Evolutionary conservation across 805 yeast species (phyloP), one percentile per base, ranked within the genome.

Genomic region (Blastobotrys attinorum): DNA sequence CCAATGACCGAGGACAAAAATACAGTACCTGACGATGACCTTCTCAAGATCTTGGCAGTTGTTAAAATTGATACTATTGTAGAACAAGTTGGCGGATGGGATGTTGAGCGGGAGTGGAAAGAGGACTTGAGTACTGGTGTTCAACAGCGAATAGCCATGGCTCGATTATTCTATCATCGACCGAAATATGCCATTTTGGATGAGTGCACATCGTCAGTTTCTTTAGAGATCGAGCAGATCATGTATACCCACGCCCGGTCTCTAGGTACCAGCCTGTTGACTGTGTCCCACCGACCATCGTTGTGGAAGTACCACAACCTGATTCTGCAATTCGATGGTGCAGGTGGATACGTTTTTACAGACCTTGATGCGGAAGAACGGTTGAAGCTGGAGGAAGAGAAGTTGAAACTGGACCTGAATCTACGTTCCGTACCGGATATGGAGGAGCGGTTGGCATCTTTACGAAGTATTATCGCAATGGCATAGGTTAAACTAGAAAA

Each of bases 141-240:
- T 20, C 96, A 89, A 62, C 97, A 89, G 61, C 70, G 96, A 54
- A 71, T 89, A 50, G 96, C 96, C 11, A 81, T 90, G 83, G 96
- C 95, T 2, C 74, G 97, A 56, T 71, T 89, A 63, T 89, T 84
- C 59, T 89, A 88, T 59, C 96, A 89, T 62, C 73, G 75, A 55
- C 97, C 97, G 1, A 83, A 79, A 61, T 89, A 88, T 70, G 97
- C 97, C 0, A 95, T 89, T 21, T 69, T 89, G 51, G 97, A 89
- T 65, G 97, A 89, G 67, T 89, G 96, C 63, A 89, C 97, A 0
- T 86, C 96, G 3, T 90, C 95, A 1, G 95, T 89, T 2, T 81
- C 96, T 0, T 85, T 92, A 8, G 84, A 83, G 47, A 81, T 88
- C 77, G 97, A 89, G 60, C 86, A 83, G 49, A 78, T 81, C 54